Percentiles rank a stretch among this genome's conserved stretches.
Evolutionary conservation across 208 protist genomes (phyloP).

Genomic region (Acanthamoeba castellanii): DNA sequence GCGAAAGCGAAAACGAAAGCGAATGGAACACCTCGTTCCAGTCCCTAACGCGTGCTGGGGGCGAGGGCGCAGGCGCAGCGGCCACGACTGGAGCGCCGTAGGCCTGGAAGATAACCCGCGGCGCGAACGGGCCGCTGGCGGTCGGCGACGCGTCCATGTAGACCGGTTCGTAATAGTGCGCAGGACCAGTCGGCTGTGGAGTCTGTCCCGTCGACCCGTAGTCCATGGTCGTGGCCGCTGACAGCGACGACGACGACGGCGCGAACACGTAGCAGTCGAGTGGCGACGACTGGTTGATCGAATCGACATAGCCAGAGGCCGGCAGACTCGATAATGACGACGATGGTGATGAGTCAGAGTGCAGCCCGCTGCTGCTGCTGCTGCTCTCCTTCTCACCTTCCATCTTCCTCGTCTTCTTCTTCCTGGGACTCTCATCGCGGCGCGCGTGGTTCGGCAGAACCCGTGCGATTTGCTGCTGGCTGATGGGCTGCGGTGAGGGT

Average conservation of each 20-base stretch:
- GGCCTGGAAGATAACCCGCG: neutral
- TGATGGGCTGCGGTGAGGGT: no score
- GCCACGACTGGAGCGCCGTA: neutral
- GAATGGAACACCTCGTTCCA: neutral
- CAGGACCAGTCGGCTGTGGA: neutral
- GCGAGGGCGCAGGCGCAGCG: neutral
- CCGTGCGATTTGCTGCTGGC: no score
- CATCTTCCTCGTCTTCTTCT: no score
- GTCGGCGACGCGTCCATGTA: neutral
- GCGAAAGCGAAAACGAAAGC: neutral
- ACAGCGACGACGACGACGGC: neutral
- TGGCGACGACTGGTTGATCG: neutral
- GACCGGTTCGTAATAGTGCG: neutral
- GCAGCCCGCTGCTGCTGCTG: no score
- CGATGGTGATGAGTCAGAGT: no score
- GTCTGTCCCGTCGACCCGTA: neutral
- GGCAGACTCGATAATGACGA: no score
- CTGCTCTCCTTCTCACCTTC: no score
- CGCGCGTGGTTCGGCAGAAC: no score
- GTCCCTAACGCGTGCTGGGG: neutral
- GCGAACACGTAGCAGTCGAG: neutral
- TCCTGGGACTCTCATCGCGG: no score
- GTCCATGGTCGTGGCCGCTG: neutral
- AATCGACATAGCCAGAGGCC: neutral
- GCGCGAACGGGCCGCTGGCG: neutral